These are phyloP conservation scores for Clarireedia sp. DNA, from an alignment of 2,329 filamentous ascomycete genomes.

Conservation along the genomic window DNA sequence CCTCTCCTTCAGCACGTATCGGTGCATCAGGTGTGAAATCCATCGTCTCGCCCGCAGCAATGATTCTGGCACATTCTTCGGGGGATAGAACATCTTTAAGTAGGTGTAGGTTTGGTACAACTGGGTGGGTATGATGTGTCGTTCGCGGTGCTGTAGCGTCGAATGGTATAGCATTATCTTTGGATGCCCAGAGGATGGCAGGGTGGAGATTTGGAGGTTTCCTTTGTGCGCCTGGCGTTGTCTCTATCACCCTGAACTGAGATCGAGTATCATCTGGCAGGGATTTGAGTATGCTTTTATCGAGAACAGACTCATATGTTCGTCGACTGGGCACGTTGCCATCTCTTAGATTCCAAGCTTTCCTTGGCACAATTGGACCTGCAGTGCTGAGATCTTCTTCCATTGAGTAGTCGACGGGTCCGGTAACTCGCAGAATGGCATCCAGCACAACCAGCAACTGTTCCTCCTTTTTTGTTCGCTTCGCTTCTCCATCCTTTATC, in stretches of 20 bases:
- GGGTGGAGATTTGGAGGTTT: conserved; percentile 62
- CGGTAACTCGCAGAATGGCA: conserved; percentile 54
- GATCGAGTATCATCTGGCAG: conserved; percentile 33
- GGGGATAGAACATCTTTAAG: conserved; percentile 52
- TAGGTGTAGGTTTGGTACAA: conserved; percentile 53
- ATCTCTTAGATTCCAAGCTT: conserved; percentile 52
- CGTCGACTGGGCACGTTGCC: conserved; percentile 32
- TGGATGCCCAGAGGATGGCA: conserved; percentile 56
- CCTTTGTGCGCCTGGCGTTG: conserved; percentile 48
- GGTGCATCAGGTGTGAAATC: conserved; percentile 62
- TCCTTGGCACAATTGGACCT: conserved; percentile 38
- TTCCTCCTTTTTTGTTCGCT: conserved; percentile 39
- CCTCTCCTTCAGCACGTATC: conserved; percentile 52
- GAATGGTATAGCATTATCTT: conserved; percentile 48
- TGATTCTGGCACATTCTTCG: conserved; percentile 56
- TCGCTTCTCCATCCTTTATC: conserved; percentile 33
- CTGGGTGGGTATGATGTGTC: conserved; percentile 48
- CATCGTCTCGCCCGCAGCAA: conserved; percentile 57
- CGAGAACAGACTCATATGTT: conserved; percentile 49
- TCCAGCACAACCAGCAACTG: conserved; percentile 56
- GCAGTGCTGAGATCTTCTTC: conserved; percentile 15
- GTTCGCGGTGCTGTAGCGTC: conserved; percentile 39
- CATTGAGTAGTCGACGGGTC: conserved; percentile 46
- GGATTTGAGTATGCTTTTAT: conserved; percentile 44
- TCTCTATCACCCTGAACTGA: conserved; percentile 52